Evolutionary conservation across 371 early-diverging fungal species (phyloP), one percentile per base, ranked within the genome.

Genomic region (Mortierella sp.): DNA sequence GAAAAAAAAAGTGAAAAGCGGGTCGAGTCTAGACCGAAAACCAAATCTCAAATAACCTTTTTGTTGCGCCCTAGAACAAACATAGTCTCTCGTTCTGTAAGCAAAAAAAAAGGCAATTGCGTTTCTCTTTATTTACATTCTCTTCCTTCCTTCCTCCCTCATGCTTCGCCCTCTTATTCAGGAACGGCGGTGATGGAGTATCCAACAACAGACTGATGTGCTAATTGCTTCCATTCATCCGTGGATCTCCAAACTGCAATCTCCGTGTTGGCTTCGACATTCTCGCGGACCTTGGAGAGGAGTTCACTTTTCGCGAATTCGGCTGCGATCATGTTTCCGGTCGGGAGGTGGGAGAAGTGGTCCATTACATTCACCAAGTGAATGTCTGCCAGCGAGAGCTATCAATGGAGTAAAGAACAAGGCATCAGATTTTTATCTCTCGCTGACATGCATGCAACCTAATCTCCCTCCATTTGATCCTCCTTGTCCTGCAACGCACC

Each of bases 301-400:
- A 32, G 18, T 35, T 55, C 55, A 38, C 75, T 68, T 49, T 80
- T 78, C 35, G 75, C 29, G 76, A 80, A 75, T 48, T 65, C 16
- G 2, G 71, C 77, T 4, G 70, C 29, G 35, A 65, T 74, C 0
- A 32, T 35, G 1, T 56, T 10, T 18, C 80, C 80, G 3, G 72
- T 54, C 0, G 84, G 84, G 18, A 80, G 76, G n/a, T 77, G 78
- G 24, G 81, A 74, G 38, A 80, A 80, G 41, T 80, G 78, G 32
- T 80, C 81, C n/a, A 84, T 77, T 1, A 78, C 41, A 49, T 84
- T 84, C 48, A 75, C 80, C 60, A 80, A 29, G 29, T 84, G 84
- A 27, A 84, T 78, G 43, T 84, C 84, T 10, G 84, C 84, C n/a
- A 80, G 70, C 2, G 78, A 75, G 65, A 78, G 70, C 80, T 83